phyloP scores from a whole-genome alignment of 2,329 filamentous ascomycete species.

The Sporothrix variecibatus region DNA sequence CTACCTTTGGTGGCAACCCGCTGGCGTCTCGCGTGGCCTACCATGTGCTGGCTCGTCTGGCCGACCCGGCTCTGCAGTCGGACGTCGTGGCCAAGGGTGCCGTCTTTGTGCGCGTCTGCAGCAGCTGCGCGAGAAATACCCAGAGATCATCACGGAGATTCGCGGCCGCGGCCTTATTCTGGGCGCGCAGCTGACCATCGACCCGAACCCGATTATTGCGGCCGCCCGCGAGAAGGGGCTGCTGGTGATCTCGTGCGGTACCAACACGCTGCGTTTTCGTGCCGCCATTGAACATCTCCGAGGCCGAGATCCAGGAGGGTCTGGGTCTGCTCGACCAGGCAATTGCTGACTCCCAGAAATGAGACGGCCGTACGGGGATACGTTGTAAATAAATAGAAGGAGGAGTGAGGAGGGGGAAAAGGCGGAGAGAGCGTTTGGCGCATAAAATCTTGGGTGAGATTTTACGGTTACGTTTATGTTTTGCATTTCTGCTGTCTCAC shows the following conservation, averaged over 20 bases:
- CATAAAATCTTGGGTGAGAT: not conserved
- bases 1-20: constrained; percentile 92
- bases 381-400: not conserved
- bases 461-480: not conserved
- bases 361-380: too few relatives aligned
- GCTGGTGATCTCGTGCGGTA: constrained; percentile 88
- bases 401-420: not conserved
- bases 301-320: constrained; percentile 77
- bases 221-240: constrained; percentile 86
- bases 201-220: constrained; percentile 74
- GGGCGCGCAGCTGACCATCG: constrained; percentile 76
- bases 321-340: constrained; percentile 73
- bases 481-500: not conserved
- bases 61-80: constrained; percentile 68
- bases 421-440: constrained; percentile 10
- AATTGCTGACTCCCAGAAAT: constrained; percentile 47
- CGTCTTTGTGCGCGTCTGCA: constrained; percentile 52
- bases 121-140: constrained; percentile 53
- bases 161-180: constrained; percentile 84
- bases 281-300: constrained; percentile 78
- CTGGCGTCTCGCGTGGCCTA: constrained; percentile 82
- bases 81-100: constrained; percentile 67
- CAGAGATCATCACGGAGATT: constrained; percentile 73
- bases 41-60: constrained; percentile 77
- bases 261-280: constrained; percentile 93